A percentile compares a stretch with the other conserved stretches of the same genome.
These are phyloP conservation scores for Botrytis elliptica DNA, from an alignment of 2,329 filamentous ascomycete species.

Conservation along the genomic window DNA sequence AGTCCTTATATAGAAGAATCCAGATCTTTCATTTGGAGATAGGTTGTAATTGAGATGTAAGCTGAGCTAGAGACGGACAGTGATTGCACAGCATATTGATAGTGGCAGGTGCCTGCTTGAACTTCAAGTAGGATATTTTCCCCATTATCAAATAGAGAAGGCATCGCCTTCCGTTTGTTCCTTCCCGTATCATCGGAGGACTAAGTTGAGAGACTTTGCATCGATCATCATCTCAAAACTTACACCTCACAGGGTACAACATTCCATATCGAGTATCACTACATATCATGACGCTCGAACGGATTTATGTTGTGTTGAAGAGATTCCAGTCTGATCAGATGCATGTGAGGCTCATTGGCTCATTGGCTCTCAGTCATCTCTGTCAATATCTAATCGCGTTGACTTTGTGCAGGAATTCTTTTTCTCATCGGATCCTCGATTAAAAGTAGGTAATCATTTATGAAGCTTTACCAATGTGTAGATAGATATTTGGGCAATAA, in stretches of 20 bases:
- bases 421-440: not conserved
- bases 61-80: not conserved
- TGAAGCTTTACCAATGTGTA: too few relatives aligned
- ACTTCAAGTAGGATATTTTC: not conserved
- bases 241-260: not conserved
- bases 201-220: not conserved
- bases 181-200: not conserved
- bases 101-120: not conserved
- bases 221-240: not conserved
- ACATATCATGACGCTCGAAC: not conserved
- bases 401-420: too few relatives aligned
- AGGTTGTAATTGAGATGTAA: not conserved
- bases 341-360: not conserved
- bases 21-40: not conserved
- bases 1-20: not conserved
- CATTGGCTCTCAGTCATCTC: not conserved
- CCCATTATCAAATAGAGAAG: not conserved
- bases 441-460: not conserved
- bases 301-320: constrained; percentile 2
- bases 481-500: not conserved
- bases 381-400: not conserved
- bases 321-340: not conserved
- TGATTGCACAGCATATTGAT: not conserved
- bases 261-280: not conserved
- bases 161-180: not conserved